phyloP scores from a whole-genome alignment of 2,329 filamentous ascomycete species.

The Paecilomyces variotii region DNA sequence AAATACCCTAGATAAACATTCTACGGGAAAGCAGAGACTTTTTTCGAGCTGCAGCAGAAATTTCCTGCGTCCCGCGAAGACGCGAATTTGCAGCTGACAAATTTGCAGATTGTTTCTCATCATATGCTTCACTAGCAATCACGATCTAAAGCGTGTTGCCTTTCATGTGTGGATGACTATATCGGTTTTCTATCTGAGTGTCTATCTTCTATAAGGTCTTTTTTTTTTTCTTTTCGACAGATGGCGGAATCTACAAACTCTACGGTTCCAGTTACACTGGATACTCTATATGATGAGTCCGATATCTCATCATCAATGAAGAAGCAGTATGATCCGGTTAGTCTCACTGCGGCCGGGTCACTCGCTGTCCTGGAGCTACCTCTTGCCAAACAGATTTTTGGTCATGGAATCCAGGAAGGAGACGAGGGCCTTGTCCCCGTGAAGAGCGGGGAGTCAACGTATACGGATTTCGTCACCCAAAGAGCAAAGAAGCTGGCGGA shows the following conservation, averaged over 20 bases:
- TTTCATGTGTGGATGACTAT: background rate
- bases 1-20: background rate
- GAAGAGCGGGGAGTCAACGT: slow-evolving; percentile 24
- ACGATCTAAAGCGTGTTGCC: background rate
- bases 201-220: background rate
- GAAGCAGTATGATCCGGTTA: slow-evolving; percentile 26
- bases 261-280: slow-evolving; percentile 21
- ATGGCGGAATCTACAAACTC: slow-evolving; percentile 17
- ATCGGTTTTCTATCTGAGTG: background rate
- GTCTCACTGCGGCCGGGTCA: slow-evolving; percentile 24
- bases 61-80: background rate
- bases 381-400: slow-evolving; percentile 31
- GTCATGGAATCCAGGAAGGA: slow-evolving; percentile 21
- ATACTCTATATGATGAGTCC: slow-evolving; percentile 24
- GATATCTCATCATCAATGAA: slow-evolving; percentile 13
- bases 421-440: slow-evolving; percentile 21
- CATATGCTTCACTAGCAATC: background rate
- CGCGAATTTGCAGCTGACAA: background rate
- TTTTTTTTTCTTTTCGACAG: background rate
- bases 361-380: slow-evolving; percentile 25
- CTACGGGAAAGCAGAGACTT: background rate
- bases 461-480: slow-evolving; percentile 29
- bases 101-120: background rate
- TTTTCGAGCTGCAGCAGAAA: background rate
- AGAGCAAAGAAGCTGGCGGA: slow-evolving; percentile 20